phyloP scores from a whole-genome alignment of 2,329 filamentous ascomycete species.

The Thelonectria rubi region DNA sequence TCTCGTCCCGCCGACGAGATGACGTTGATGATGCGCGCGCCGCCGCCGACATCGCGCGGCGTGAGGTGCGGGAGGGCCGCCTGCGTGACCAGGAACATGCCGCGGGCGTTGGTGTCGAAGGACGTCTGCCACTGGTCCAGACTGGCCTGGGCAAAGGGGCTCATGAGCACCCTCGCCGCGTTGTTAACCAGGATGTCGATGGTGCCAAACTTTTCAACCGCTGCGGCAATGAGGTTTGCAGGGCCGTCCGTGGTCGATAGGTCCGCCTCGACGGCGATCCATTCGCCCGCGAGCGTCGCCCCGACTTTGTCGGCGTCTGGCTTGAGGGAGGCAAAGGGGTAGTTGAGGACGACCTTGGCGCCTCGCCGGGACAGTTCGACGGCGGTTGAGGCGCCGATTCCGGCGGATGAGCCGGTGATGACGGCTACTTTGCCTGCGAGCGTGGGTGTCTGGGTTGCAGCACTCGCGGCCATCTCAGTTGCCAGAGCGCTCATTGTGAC shows the following conservation, averaged over 20 bases:
- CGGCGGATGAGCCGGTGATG: slow-evolving; percentile 6
- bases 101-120: slow-evolving; percentile 7
- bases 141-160: neutral
- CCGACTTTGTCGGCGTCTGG: slow-evolving; percentile 3
- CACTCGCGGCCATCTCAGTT: no score
- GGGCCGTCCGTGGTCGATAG: slow-evolving; percentile 5
- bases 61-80: slow-evolving; percentile 8
- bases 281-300: slow-evolving; percentile 2
- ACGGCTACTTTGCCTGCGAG: slow-evolving; percentile 8
- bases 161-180: slow-evolving; percentile 3
- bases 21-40: slow-evolving; percentile 15
- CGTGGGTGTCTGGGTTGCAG: no score
- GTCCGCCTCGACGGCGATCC: slow-evolving; percentile 12
- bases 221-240: neutral
- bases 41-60: slow-evolving; percentile 6
- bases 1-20: slow-evolving; percentile 6
- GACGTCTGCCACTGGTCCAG: slow-evolving; percentile 1
- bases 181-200: slow-evolving; percentile 12
- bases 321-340: slow-evolving; percentile 1
- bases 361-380: slow-evolving; percentile 4
- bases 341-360: slow-evolving; percentile 13
- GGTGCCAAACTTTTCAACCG: neutral
- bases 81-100: slow-evolving; percentile 11
- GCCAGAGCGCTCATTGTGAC: no score
- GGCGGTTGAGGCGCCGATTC: slow-evolving; percentile 7